Conservation (phyloP, 2,329 filamentous ascomycete genomes). For the Aspergillus ustus region DNA sequence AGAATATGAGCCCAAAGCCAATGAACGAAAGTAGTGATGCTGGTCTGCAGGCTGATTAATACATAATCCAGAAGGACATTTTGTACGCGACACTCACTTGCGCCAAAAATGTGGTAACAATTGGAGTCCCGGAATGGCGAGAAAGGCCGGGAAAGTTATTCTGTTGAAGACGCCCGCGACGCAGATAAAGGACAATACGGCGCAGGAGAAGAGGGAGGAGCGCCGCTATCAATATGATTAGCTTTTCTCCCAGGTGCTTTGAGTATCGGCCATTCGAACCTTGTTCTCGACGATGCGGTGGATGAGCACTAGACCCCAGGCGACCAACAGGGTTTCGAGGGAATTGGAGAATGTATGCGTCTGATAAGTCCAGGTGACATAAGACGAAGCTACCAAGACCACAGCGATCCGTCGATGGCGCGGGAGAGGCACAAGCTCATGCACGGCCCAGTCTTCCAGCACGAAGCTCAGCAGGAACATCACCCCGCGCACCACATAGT, state of each 20-base stretch:
- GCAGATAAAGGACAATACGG: constrained; percentile 76
- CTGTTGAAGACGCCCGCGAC: constrained; percentile 93
- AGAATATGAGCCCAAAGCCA: constrained; percentile 68
- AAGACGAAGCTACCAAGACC: constrained; percentile 88
- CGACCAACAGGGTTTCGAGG: constrained; percentile 87
- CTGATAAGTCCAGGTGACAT: constrained; percentile 98
- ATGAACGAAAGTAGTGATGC: constrained; percentile 66
- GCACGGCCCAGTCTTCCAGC: constrained; percentile 94
- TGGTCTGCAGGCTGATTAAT: constrained; percentile 49
- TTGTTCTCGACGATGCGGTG: constrained; percentile 80
- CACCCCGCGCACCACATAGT: constrained; percentile 83
- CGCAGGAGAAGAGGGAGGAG: constrained; percentile 75
- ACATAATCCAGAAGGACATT: neutral
- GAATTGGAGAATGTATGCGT: constrained; percentile 99
- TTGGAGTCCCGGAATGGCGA: constrained; percentile 80
- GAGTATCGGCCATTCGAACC: constrained; percentile 50
- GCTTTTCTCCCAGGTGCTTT: constrained; percentile 2
- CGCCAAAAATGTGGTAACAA: constrained; percentile 83
- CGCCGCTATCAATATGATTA: constrained; percentile 60
- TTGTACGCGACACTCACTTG: constrained; percentile 62
- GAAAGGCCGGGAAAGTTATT: constrained; percentile 94
- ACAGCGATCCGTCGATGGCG: constrained; percentile 74
- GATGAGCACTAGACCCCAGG: constrained; percentile 92
- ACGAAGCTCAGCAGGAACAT: constrained; percentile 98
- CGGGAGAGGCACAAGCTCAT: constrained; percentile 82